Conservation (phyloP, 2,329 filamentous ascomycete genomes). For the Pseudogymnoascus sp. region DNA sequence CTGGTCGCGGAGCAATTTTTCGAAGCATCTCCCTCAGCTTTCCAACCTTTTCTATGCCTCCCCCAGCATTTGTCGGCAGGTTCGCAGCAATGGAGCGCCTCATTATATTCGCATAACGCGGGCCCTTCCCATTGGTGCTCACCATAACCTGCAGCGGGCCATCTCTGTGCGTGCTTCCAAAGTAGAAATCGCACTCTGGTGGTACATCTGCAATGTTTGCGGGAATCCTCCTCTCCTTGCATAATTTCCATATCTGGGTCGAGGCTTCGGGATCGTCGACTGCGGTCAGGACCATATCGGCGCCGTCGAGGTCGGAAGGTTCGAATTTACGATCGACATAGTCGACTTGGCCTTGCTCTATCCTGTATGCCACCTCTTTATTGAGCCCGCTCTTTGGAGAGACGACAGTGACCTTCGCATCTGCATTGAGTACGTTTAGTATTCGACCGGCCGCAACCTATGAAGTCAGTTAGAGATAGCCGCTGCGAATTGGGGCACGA, state of each 20-base stretch:
- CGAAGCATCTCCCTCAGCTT: constrained; percentile 71
- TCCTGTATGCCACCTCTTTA: constrained; percentile 76
- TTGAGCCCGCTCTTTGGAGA: constrained; percentile 75
- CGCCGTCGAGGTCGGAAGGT: constrained; percentile 71
- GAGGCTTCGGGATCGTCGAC: constrained; percentile 92
- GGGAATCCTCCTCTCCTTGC: constrained; percentile 73
- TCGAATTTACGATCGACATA: constrained; percentile 80
- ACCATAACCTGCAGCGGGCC: constrained; percentile 98
- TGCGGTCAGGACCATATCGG: constrained; percentile 85
- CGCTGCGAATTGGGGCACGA: constrained; percentile 21
- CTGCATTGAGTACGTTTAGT: constrained; percentile 87
- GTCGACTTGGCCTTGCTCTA: constrained; percentile 65
- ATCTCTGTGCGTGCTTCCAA: constrained; percentile 90
- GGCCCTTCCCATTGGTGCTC: constrained; percentile 94
- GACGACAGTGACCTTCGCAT: constrained; percentile 81
- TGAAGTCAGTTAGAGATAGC: constrained; percentile 9
- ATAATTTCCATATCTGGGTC: constrained; percentile 83
- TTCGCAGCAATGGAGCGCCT: constrained; percentile 69
- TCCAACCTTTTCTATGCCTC: constrained; percentile 79
- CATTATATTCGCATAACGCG: constrained; percentile 80
- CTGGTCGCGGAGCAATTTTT: constrained; percentile 60
- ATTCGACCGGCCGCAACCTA: constrained; percentile 95
- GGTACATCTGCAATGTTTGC: constrained; percentile 97
- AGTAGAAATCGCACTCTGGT: constrained; percentile 96
- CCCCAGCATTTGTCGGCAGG: constrained; percentile 72